Evolutionary conservation across 2,329 filamentous ascomycete genomes (phyloP), one percentile per base, ranked within the genome.

Genomic region (Lecanosticta acicola): DNA sequence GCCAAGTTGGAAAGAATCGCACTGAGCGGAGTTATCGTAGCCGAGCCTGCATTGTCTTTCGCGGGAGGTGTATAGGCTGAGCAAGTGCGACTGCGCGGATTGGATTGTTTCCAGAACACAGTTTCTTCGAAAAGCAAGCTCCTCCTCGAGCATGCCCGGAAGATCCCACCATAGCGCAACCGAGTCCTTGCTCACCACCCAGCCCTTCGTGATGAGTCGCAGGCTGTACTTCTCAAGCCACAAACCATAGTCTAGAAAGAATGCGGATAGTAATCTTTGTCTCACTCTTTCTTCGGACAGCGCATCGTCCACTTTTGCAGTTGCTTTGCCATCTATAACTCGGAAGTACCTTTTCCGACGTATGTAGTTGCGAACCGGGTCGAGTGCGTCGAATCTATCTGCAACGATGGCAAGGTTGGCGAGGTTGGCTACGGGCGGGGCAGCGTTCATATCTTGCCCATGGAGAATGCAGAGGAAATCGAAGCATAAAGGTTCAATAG

Each of bases 1-100:
- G 17, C 85, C 85, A 1, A 90, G 76, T 65, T 90, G 85, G 59
- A 84, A 90, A 1, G 80, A 82, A 67, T 90, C 85, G 63, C 85
- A 89, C 34, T 84, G 79, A 1, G 76, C 67, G 50, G 80, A 85
- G 2, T 80, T 81, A 59, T 87, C 84, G 64, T 89, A 89, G 42
- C 85, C 84, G 0, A 87, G 74, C 57, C 80, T 80, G 65, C 85
- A 89, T 61, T 88, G 85, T 19, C 72, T 65, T 20, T 73, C 74
- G n/a, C 81, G 78, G 8, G 83, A 84, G 1, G 79, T 78, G 63
- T 88, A 89, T 0, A 85, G 68, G 4, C 64, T 61, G 2, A 89
- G 68, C 46, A 87, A 88, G 61, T 88, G 80, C 1, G 72, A 71
- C 49, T 83, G 83, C 1, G 88, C 70, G 0, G 84, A 87, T 43